A percentile compares a stretch with the other conserved stretches of the same genome.
phyloP scores from a whole-genome alignment of 176 grass and related monocot species.

The Triticum monococcum region DNA sequence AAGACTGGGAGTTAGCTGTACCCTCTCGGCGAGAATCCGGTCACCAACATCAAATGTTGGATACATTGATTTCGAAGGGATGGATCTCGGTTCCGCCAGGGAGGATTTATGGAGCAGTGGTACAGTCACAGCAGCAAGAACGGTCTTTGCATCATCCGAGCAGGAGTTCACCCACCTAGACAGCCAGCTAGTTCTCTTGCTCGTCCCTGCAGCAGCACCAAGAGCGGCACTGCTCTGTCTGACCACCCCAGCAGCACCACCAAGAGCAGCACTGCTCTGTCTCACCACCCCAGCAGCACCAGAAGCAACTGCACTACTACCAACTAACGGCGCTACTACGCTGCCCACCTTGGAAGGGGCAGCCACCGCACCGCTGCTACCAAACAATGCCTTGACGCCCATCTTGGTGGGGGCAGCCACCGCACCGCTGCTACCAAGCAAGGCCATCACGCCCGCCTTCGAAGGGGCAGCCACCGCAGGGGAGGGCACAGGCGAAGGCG shows the following conservation, averaged over 20 bases:
- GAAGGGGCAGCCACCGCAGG: conserved; percentile 42
- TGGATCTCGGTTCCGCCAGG: conserved; percentile 81
- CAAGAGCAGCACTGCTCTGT: conserved; percentile 20
- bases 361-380: conserved; percentile 1
- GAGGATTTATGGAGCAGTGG: conserved; percentile 72
- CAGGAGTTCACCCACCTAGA: conserved; percentile 80
- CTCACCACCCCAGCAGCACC: conserved; percentile 29
- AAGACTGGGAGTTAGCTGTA: conserved; percentile 19
- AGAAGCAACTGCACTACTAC: not conserved
- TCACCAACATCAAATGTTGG: conserved; percentile 97
- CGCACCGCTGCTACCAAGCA: not conserved
- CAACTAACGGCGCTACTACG: conserved; percentile 13
- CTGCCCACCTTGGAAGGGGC: conserved; percentile 38
- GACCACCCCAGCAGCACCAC: conserved; percentile 26
- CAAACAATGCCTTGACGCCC: conserved; percentile 10
- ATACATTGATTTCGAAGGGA: conserved; percentile 93
- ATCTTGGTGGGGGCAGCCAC: conserved; percentile 42
- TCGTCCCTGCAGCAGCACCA: conserved; percentile 10
- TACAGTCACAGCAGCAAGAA: conserved; percentile 78
- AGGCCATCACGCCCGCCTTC: conserved; percentile 27
- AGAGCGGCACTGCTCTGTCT: conserved; percentile 23
- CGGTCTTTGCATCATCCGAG: conserved; percentile 86
- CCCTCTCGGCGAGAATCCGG: conserved; percentile 92
- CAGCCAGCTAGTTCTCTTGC: conserved; percentile 61
- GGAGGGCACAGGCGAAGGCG: conserved; percentile 39